Percentiles rank a stretch among this genome's conserved stretches.
Conservation (phyloP, 208 protist species). For the Trypanosoma scelopori region DNA sequence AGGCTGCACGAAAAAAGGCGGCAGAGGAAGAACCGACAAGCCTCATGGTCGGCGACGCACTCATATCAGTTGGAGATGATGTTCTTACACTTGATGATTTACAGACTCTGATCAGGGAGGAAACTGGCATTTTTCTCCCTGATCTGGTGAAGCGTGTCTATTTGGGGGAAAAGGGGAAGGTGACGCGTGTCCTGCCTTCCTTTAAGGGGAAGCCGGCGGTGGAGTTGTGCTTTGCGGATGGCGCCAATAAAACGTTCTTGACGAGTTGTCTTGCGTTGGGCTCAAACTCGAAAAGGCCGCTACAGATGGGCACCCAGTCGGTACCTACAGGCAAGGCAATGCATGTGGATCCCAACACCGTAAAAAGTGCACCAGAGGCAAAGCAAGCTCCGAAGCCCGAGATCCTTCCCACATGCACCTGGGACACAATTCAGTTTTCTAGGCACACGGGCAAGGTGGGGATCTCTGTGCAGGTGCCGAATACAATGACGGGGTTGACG, state of each 20-base stretch:
- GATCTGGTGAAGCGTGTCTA: constrained; percentile 83
- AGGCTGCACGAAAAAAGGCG: constrained; percentile 44
- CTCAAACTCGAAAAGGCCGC: constrained; percentile 9
- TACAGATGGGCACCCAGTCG: neutral
- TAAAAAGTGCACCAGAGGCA: constrained; percentile 9
- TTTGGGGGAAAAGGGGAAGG: constrained; percentile 68
- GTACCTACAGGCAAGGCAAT: neutral
- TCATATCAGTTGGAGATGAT: constrained; percentile 51
- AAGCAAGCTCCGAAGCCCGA: constrained; percentile 15
- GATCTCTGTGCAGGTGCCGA: neutral
- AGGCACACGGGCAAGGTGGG: constrained; percentile 1
- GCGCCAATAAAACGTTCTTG: constrained; percentile 75
- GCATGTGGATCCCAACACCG: neutral
- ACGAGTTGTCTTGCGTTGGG: constrained; percentile 58
- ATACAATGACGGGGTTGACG: neutral
- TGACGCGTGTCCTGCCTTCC: constrained; percentile 55
- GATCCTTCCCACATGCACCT: constrained; percentile 26
- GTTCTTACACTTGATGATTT: constrained; percentile 64
- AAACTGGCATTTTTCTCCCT: constrained; percentile 57
- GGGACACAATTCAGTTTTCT: constrained; percentile 27
- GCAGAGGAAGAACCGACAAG: constrained; percentile 29
- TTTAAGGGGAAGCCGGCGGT: constrained; percentile 82
- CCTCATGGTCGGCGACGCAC: constrained; percentile 31
- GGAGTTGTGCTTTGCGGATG: constrained; percentile 84
- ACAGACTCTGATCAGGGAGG: constrained; percentile 33